Percentiles rank a stretch among this genome's conserved stretches.
These are phyloP conservation scores for Polytrichum formosum DNA, from an alignment of 225 moss, liverwort and hornwort species.

Conservation along the genomic window DNA sequence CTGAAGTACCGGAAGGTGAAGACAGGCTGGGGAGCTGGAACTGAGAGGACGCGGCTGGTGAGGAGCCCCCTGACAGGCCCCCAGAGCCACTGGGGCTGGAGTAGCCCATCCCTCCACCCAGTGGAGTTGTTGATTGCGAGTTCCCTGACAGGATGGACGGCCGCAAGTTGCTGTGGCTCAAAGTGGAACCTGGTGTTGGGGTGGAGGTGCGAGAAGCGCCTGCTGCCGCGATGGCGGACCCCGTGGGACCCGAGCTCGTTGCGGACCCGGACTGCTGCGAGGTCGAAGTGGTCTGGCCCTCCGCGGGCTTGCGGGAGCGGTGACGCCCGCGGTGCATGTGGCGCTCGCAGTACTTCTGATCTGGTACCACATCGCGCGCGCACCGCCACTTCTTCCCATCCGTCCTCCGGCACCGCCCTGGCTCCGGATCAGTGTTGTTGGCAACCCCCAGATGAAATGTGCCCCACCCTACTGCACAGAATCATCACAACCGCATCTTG, in stretches of 20 bases:
- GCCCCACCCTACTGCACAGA: constrained; percentile 81
- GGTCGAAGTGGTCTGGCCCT: constrained; percentile 75
- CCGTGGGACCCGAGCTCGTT: constrained; percentile 65
- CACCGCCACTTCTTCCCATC: constrained; percentile 99
- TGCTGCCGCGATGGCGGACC: constrained; percentile 59
- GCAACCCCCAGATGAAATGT: constrained; percentile 86
- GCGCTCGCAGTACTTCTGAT: constrained; percentile 99
- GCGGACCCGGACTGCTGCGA: constrained; percentile 67
- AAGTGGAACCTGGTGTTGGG: constrained; percentile 58
- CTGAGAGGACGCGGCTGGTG: constrained; percentile 83
- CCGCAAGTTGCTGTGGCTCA: constrained; percentile 59
- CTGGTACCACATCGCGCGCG: constrained; percentile 89
- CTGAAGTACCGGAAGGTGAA: constrained; percentile 72
- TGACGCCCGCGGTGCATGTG: constrained; percentile 99
- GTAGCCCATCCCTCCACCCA: constrained; percentile 75
- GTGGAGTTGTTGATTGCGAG: constrained; percentile 45
- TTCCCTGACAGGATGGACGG: constrained; percentile 81
- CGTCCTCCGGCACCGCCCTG: constrained; percentile 90
- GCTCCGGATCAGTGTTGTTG: constrained; percentile 95
- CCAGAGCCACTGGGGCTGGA: constrained; percentile 69
- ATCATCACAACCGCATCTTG: not conserved
- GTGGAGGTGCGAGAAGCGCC: constrained; percentile 60
- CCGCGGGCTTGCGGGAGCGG: constrained; percentile 82
- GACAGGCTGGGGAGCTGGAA: constrained; percentile 87
- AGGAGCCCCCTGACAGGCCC: constrained; percentile 72